Evolutionary conservation across 2,329 filamentous ascomycete species (phyloP).

Genomic region (Lanzia echinophila): DNA sequence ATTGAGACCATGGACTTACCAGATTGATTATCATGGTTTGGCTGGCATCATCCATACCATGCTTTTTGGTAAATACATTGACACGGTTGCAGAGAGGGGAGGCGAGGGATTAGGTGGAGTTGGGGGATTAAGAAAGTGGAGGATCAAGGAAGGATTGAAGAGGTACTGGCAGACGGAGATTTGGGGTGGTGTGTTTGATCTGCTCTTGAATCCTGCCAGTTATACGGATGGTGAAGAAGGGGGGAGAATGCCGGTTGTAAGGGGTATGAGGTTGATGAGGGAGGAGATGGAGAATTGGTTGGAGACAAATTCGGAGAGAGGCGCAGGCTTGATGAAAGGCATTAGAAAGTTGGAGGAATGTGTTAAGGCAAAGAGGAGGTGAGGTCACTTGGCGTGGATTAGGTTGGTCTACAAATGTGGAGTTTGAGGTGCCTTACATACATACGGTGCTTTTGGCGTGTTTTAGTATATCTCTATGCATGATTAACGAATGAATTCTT

Average conservation of each 20-base stretch:
- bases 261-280: slow-evolving; percentile 60
- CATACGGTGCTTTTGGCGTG: background rate
- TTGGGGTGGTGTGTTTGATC: slow-evolving; percentile 75
- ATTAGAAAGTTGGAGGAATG: slow-evolving; percentile 54
- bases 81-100: slow-evolving; percentile 51
- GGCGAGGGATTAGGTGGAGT: slow-evolving; percentile 39
- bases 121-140: slow-evolving; percentile 60
- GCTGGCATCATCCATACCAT: slow-evolving; percentile 83
- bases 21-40: slow-evolving; percentile 92
- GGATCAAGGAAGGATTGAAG: slow-evolving; percentile 77
- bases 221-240: slow-evolving; percentile 60
- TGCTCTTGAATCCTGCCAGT: slow-evolving; percentile 75
- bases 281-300: slow-evolving; percentile 82
- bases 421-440: background rate
- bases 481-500: background rate
- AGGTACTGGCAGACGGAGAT: slow-evolving; percentile 95
- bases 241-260: slow-evolving; percentile 64
- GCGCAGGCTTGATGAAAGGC: slow-evolving; percentile 63
- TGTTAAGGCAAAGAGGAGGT: slow-evolving; percentile 21
- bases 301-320: slow-evolving; percentile 73
- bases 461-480: background rate
- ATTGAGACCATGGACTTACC: slow-evolving; percentile 90
- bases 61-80: slow-evolving; percentile 92
- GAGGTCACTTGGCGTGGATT: background rate
- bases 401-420: too few relatives aligned